A percentile compares a stretch with the other conserved stretches of the same genome.
Conservation (phyloP, 768 basidiomycete genomes). For the Boletus insuetus region DNA sequence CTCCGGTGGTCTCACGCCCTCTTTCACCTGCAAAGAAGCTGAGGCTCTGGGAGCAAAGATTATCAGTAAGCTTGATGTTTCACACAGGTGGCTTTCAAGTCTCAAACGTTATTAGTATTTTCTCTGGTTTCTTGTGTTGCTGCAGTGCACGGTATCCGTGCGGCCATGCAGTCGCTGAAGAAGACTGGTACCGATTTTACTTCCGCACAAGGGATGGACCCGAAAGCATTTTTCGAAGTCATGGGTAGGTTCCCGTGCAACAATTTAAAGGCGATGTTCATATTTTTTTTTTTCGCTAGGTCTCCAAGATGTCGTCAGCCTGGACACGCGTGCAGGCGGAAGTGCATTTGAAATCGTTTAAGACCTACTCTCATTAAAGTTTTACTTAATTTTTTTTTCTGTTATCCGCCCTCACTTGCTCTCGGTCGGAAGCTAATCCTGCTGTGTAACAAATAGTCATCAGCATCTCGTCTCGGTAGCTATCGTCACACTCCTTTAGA, state of each 20-base stretch:
- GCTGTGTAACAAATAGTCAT: slow-evolving; percentile 22
- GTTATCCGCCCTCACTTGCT: not conserved
- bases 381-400: not conserved
- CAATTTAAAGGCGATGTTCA: not conserved
- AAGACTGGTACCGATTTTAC: slow-evolving; percentile 75
- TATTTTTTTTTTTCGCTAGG: slow-evolving; percentile 30
- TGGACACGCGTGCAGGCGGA: slow-evolving; percentile 59
- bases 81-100: not conserved
- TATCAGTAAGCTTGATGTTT: slow-evolving; percentile 53
- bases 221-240: slow-evolving; percentile 73
- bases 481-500: slow-evolving; percentile 22
- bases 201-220: slow-evolving; percentile 66
- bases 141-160: slow-evolving; percentile 72
- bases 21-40: slow-evolving; percentile 67
- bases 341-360: slow-evolving; percentile 54
- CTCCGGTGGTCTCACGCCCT: slow-evolving; percentile 73
- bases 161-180: slow-evolving; percentile 72
- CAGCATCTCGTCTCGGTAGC: slow-evolving; percentile 11
- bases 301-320: slow-evolving; percentile 49
- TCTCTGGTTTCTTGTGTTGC: slow-evolving; percentile 75
- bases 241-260: slow-evolving; percentile 49
- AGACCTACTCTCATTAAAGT: slow-evolving; percentile 7
- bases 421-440: slow-evolving; percentile 4
- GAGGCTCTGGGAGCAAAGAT: slow-evolving; percentile 72
- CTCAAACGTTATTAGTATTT: slow-evolving; percentile 48